Evolutionary conservation across 2,329 filamentous ascomycete species (phyloP).

Genomic region (Trichophyton simii): DNA sequence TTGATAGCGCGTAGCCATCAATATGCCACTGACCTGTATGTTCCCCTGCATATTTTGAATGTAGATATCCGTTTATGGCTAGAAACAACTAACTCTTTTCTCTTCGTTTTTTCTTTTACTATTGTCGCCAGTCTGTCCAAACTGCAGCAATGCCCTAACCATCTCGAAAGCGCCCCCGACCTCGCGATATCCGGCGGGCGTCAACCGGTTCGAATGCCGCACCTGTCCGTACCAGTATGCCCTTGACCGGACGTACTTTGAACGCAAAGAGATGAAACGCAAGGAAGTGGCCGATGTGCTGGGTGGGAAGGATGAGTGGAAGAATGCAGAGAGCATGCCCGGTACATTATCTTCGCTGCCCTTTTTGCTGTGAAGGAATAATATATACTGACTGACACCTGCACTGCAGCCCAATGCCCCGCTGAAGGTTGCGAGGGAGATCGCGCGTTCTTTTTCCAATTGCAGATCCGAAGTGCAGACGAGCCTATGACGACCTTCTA

Average conservation of each 20-base stretch:
- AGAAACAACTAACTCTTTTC: conserved; percentile 6
- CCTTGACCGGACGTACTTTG: conserved; percentile 67
- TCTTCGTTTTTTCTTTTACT: background rate
- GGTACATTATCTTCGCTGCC: conserved; percentile 29
- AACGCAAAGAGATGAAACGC: conserved; percentile 65
- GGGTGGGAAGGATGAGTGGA: conserved; percentile 77
- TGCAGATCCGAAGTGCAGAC: conserved; percentile 95
- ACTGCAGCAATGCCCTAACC: conserved; percentile 39
- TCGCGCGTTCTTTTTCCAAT: conserved; percentile 86
- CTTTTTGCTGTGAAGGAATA: background rate
- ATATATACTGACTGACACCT: background rate
- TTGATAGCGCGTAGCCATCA: background rate
- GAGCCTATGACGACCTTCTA: conserved; percentile 97
- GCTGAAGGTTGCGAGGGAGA: conserved; percentile 66
- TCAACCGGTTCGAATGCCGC: conserved; percentile 85
- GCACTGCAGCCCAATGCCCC: conserved; percentile 58
- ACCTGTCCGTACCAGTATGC: conserved; percentile 88
- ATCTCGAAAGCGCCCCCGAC: conserved; percentile 31
- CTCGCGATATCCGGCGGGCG: conserved; percentile 28
- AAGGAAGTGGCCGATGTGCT: conserved; percentile 85
- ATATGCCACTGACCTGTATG: conserved; percentile 31
- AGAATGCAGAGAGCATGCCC: conserved; percentile 73
- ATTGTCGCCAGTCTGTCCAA: conserved; percentile 32
- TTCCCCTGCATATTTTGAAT: conserved; percentile 4
- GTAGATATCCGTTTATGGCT: background rate